Conservation (phyloP, 73 alveolate genomes). For the Tetrahymena thermophila region DNA sequence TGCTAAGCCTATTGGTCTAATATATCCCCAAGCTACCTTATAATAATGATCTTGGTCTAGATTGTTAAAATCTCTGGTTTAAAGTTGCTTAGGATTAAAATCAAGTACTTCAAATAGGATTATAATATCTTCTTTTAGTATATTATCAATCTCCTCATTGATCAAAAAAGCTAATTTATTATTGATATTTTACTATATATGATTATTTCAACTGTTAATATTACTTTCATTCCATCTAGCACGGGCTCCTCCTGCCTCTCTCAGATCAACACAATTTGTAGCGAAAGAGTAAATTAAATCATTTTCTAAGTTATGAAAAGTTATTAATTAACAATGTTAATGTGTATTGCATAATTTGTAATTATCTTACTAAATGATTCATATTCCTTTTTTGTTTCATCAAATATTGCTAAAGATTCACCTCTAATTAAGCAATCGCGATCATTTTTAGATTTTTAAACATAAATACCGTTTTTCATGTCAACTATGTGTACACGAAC, state of each 20-base stretch:
- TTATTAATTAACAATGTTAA: not conserved
- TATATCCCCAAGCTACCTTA: conserved; percentile 97
- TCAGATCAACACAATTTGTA: conserved; percentile 86
- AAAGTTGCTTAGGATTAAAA: conserved; percentile 65
- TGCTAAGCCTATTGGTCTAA: conserved; percentile 87
- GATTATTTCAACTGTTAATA: not conserved
- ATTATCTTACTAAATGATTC: not conserved
- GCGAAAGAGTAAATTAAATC: conserved; percentile 28
- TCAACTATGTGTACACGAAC: conserved; percentile 87
- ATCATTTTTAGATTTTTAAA: conserved; percentile 50
- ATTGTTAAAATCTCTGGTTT: conserved; percentile 38
- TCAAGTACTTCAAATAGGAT: conserved; percentile 92
- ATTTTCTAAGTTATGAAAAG: not conserved
- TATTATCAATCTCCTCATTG: conserved; percentile 65
- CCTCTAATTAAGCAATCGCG: not conserved
- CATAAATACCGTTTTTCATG: conserved; percentile 69
- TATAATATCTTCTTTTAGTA: conserved; percentile 65
- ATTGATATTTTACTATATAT: not conserved
- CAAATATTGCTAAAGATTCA: not conserved
- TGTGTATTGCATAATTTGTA: not conserved
- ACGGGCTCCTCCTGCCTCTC: conserved; percentile 84
- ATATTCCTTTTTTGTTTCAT: conserved; percentile 2
- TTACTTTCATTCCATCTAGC: conserved; percentile 89
- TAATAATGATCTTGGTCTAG: conserved; percentile 70
- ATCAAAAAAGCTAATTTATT: conserved; percentile 10